Evolutionary conservation across 257 asterid species (phyloP), one percentile per base, ranked within the genome.

Genomic region (Primulina eburnea): DNA sequence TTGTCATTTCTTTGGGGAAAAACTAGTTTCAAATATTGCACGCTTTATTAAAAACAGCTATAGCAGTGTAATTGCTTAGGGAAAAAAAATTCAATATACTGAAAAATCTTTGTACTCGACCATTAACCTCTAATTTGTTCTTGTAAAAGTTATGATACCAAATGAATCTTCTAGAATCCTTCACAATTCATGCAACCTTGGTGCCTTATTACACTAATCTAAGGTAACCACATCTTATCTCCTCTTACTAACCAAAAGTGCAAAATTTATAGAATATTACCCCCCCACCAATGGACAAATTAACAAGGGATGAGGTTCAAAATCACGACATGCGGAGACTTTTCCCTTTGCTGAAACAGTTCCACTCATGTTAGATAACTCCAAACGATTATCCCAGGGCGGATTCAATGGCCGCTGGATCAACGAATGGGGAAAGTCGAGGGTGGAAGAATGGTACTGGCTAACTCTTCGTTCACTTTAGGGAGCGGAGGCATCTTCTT

Each of bases 401-500:
- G 43, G 73, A 59, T 60, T 50, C 55, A 20, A 47, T 17, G 7
- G 67, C 7, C 16, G 63, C 58, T 24, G 1, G 26, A 24, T 24
- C 26, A 24, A 35, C 77, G 88, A 77, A 87, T 79, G 35, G 81
- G 75, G 70, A 63, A 75, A 70, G 71, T 67, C 6, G 87, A 60
- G 10, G 74, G 82, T 26, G 89, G 89, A 67, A 91, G 95, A 61
- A 90, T 75, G 67, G 90, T 77, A 76, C 83, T 82, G 9, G 95
- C 93, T n/a, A 87, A 84, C 69, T 89, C 92, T 72, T 85, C 92
- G 60, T 89, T 77, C 82, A 87, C 56, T 70, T 80, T 81, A 2
- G 91, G 89, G 26, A 92, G 88, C 40, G 88, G 86, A 3, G 90
- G 88, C 95, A 90, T 84, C 75, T 81, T 85, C 90, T 81, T 86